Evolutionary conservation across 495 filamentous ascomycete genomes (phyloP), one percentile per base, ranked within the genome.

Genomic region (Astrocystis sublimbata): DNA sequence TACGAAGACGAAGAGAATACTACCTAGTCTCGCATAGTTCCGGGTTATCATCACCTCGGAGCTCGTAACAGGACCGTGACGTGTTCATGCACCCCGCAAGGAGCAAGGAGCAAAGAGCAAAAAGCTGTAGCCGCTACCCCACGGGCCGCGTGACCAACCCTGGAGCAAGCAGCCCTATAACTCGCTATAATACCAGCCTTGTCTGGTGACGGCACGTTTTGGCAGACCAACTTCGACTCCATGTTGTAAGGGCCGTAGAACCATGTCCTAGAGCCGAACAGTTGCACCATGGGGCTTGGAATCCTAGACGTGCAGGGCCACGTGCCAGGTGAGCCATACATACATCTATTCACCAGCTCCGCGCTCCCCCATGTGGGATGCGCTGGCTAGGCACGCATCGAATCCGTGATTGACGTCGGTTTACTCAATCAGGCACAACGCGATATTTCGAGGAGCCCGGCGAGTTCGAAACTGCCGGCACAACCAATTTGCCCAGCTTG

Each of bases 291-390:
- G 92, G 90, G 90, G n/a, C 79, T 96, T 63, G 89, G 91, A 38
- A 84, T 96, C 54, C 77, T 96, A 55, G 87, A 93, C 49, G 79
- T 81, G 61, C 76, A 83, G 38, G 78, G 81, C 62, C 83, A 89
- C 70, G 90, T 93, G 56, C 91, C 92, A 55, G 92, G 92, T 96
- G 78, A 59, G 69, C n/a, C n/a, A n/a, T n/a, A n/a, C 28, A 31
- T 23, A 35, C 52, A 28, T 19, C 23, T 9, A 28, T 21, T 58
- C 40, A 23, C 19, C 17, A 24, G 17, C 42, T 45, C 17, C 6
- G 21, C 42, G 6, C 47, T 50, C 31, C 46, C 10, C n/a, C n/a
- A n/a, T n/a, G n/a, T n/a, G n/a, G n/a, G 47, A 50, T 30, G 26
- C 26, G 49, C 46, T 31, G 46, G 49, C 46, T 31, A 26, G 15